Base-by-base conservation (phyloP, 768 basidiomycete species). In the Neoboletus magnificus region DNA sequence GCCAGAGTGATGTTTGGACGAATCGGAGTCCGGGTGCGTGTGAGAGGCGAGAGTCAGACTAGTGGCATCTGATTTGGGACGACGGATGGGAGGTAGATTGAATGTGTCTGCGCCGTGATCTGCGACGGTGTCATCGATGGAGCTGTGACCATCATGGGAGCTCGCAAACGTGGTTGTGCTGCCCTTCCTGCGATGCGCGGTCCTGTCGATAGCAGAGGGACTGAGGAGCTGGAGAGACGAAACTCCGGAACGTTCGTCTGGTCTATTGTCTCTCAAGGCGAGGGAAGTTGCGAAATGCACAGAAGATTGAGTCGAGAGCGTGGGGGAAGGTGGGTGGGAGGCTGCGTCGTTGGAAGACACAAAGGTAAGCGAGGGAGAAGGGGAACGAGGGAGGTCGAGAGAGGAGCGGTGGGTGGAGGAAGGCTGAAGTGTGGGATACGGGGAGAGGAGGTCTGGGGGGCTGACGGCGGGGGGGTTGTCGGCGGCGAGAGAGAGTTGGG, bases 241-340 rank as follows among this genome's bases (percentile, higher is more conserved):
- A 18, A 76, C 57, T n/a, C 82, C 87, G 29, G 72, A 75, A 32
- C 71, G 74, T 33, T 79, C 78, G 22, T 86, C 80, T 0, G 87
- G 89, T 39, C 80, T 78, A 63, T 91, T 91, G 41, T 85, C 82
- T 36, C 91, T 82, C 45, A 93, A 66, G 4, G 78, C 77, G 4
- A 83, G 72, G 8, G 84, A 74, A 4, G 81, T 79, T 1, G 69
- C 70, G 56, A 86, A 90, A 33, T 84, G 81, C 0, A 81, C 78
- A 0, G 82, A 82, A 3, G 86, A 87, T 16, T 76, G 78, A 3
- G 77, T 81, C 0, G 91, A 89, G 11, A 89, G 76, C 0, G 90
- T 91, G 1, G 90, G 91, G 0, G 90, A 92, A 0, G 90, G 89
- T 0, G 90, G 90, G 1, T 71, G 68, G 10, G 70, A 78, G 23